phyloP scores from a whole-genome alignment of 768 basidiomycete genomes.

The Leucocoprinus sp. region DNA sequence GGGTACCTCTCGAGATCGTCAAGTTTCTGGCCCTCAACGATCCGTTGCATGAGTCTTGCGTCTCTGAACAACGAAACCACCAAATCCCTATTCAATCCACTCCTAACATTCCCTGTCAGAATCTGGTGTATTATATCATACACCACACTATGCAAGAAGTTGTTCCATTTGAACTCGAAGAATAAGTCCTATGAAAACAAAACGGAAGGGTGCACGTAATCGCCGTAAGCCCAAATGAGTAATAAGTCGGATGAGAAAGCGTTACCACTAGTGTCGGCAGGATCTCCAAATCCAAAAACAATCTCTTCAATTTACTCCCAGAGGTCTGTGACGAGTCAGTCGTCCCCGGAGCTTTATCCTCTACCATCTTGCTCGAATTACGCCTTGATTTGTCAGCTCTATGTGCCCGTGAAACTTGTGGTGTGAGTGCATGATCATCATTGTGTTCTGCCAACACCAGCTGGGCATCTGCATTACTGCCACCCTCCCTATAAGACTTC shows the following conservation, averaged over 20 bases:
- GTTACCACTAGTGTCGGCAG: conserved; percentile 67
- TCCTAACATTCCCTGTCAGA: conserved; percentile 78
- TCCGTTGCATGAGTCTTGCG: conserved; percentile 72
- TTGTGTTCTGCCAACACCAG: not conserved
- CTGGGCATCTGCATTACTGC: not conserved
- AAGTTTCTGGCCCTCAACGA: conserved; percentile 75
- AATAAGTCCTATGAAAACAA: conserved; percentile 77
- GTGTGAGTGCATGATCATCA: conserved; percentile 8
- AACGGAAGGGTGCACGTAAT: not conserved
- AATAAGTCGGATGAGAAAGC: conserved; percentile 20
- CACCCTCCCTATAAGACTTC: no score
- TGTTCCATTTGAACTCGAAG: conserved; percentile 96
- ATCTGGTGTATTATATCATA: conserved; percentile 96
- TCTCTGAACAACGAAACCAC: conserved; percentile 82
- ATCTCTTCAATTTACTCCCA: conserved; percentile 75
- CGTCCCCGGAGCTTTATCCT: conserved; percentile 23
- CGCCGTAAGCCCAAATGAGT: not conserved
- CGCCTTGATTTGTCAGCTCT: conserved; percentile 34
- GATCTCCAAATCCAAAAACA: conserved; percentile 68
- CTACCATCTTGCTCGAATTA: conserved; percentile 40
- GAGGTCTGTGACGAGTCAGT: conserved; percentile 38
- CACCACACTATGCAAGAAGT: conserved; percentile 93
- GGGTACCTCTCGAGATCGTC: conserved; percentile 73
- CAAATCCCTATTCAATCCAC: conserved; percentile 79
- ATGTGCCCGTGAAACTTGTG: conserved; percentile 1